Percentiles rank a stretch among this genome's conserved stretches.
Conservation (phyloP, 805 yeast genomes). For the Barnettozyma californica region DNA sequence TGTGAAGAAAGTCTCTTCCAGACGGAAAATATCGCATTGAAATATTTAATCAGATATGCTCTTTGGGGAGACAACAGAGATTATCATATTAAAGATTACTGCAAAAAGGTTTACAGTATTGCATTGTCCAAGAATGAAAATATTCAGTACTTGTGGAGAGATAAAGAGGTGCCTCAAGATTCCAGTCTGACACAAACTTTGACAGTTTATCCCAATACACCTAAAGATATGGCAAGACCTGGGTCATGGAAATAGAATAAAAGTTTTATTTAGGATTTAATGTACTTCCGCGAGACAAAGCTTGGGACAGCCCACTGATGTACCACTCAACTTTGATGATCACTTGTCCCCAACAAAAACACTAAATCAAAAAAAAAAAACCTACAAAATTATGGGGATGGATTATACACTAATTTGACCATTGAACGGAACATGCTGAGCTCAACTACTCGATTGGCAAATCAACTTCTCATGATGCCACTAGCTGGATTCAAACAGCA, state of each 20-base stretch:
- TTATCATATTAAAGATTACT: background rate
- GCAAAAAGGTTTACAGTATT: background rate
- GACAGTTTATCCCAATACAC: background rate
- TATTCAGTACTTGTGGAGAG: conserved; percentile 5
- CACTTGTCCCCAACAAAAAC: background rate
- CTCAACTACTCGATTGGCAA: background rate
- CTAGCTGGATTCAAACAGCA: background rate
- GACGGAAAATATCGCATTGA: conserved; percentile 15
- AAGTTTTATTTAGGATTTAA: too few species aligned
- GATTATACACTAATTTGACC: too few species aligned
- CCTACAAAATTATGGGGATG: too few species aligned
- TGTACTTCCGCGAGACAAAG: too few species aligned
- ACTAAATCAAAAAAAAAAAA: background rate
- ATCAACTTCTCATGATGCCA: background rate
- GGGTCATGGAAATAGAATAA: conserved; percentile 6
- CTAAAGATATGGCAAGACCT: conserved; percentile 4
- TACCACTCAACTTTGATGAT: too few species aligned
- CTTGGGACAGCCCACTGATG: too few species aligned
- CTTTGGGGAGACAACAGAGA: conserved; percentile 3
- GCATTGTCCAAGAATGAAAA: conserved; percentile 6
- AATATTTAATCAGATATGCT: conserved; percentile 1
- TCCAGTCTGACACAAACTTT: background rate
- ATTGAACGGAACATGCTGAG: background rate
- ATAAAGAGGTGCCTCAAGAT: background rate
- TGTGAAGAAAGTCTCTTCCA: conserved; percentile 24